Conservation (phyloP, 495 filamentous ascomycete genomes). For the Penicillium flavigenum region DNA sequence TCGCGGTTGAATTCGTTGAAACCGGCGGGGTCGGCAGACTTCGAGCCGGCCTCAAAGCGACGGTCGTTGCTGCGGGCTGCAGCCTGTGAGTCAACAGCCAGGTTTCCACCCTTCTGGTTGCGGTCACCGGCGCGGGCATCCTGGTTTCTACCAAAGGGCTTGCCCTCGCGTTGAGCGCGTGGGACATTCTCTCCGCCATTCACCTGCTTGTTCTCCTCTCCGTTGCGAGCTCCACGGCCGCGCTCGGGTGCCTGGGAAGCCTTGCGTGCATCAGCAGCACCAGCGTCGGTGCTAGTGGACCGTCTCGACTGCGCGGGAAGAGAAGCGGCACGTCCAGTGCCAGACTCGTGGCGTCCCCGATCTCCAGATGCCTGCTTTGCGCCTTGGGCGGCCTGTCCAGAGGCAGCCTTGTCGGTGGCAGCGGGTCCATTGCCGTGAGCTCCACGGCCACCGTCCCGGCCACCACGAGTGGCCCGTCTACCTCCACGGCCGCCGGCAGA, state of each 20-base stretch:
- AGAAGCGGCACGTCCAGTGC: slow-evolving; percentile 41
- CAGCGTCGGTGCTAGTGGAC: slow-evolving; percentile 39
- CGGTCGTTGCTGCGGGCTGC: slow-evolving; percentile 35
- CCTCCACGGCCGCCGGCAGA: slow-evolving; percentile 56
- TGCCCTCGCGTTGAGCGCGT: slow-evolving; percentile 37
- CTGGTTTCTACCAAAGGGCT: slow-evolving; percentile 38
- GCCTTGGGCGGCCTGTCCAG: slow-evolving; percentile 32
- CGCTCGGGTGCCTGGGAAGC: slow-evolving; percentile 33
- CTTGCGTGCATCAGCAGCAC: slow-evolving; percentile 37
- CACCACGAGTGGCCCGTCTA: slow-evolving; percentile 54
- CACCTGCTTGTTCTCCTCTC: slow-evolving; percentile 34
- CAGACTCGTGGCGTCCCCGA: slow-evolving; percentile 41
- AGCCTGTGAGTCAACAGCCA: slow-evolving; percentile 39
- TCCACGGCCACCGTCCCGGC: slow-evolving; percentile 55
- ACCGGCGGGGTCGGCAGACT: slow-evolving; percentile 41
- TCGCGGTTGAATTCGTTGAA: slow-evolving; percentile 45
- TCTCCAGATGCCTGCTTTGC: slow-evolving; percentile 40
- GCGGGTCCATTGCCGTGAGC: slow-evolving; percentile 44
- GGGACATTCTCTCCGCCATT: slow-evolving; percentile 33
- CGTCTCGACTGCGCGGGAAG: slow-evolving; percentile 42
- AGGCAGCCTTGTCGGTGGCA: slow-evolving; percentile 43
- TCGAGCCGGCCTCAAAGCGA: slow-evolving; percentile 41
- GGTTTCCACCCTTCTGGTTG: slow-evolving; percentile 28
- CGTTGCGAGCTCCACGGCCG: slow-evolving; percentile 33
- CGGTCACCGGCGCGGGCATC: slow-evolving; percentile 36